phyloP scores from a whole-genome alignment of 2,329 filamentous ascomycete species.

The Clathrospora elynae region DNA sequence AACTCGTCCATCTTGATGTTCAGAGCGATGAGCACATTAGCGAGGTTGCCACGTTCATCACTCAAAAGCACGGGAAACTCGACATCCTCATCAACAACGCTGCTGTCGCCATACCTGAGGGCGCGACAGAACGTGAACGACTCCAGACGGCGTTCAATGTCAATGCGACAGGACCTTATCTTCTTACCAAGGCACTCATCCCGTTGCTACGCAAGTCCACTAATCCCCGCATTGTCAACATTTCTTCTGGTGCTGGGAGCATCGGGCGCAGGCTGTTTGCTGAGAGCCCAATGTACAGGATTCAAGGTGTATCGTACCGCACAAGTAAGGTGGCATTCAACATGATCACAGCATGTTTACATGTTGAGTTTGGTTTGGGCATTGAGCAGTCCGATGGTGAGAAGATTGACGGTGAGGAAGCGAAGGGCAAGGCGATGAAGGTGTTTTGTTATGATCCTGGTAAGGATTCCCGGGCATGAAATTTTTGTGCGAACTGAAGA shows the following conservation, averaged over 20 bases:
- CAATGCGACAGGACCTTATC: slow-evolving; percentile 36
- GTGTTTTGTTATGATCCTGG: slow-evolving; percentile 49
- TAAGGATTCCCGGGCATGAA: no score
- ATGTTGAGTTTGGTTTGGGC: slow-evolving; percentile 34
- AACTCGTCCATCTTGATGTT: slow-evolving; percentile 52
- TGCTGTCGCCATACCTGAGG: slow-evolving; percentile 29
- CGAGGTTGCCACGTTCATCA: slow-evolving; percentile 40
- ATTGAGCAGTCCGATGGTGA: slow-evolving; percentile 14
- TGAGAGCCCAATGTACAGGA: slow-evolving; percentile 34
- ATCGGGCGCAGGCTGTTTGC: slow-evolving; percentile 38
- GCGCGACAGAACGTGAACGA: slow-evolving; percentile 29
- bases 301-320: slow-evolving; percentile 39
- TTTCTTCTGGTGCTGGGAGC: slow-evolving; percentile 44
- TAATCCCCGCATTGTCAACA: slow-evolving; percentile 43
- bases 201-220: slow-evolving; percentile 23
- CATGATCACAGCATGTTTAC: slow-evolving; percentile 46
- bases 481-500: no score
- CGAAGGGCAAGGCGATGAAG: slow-evolving; percentile 33
- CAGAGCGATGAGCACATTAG: slow-evolving; percentile 51
- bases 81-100: slow-evolving; percentile 51
- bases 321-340: slow-evolving; percentile 49
- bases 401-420: slow-evolving; percentile 8
- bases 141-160: slow-evolving; percentile 36
- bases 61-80: slow-evolving; percentile 40
- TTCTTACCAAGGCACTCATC: slow-evolving; percentile 30